Evolutionary conservation across 2,329 filamentous ascomycete species (phyloP).

Genomic region (Phyllosticta citrichinensis): DNA sequence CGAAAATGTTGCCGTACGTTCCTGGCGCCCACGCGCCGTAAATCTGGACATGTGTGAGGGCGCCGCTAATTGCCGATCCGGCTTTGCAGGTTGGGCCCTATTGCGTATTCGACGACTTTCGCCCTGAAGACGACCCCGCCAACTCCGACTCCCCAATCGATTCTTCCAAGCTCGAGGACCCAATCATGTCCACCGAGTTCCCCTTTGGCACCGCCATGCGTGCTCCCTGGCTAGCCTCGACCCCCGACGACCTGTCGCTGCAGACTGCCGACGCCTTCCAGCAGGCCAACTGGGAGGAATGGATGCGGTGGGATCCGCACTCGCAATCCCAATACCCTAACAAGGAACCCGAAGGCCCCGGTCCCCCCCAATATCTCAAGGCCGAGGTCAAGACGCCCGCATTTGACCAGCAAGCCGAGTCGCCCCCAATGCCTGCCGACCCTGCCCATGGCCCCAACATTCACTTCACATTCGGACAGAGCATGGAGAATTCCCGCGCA

Average conservation of each 20-base stretch:
- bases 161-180: constrained; percentile 22
- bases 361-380: constrained; percentile 20
- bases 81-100: constrained; percentile 27
- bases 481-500: constrained; percentile 20
- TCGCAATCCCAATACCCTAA: constrained; percentile 15
- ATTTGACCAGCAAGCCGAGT: constrained; percentile 19
- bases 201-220: constrained; percentile 22
- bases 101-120: constrained; percentile 28
- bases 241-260: constrained; percentile 24
- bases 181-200: constrained; percentile 25
- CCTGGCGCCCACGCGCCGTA: not conserved
- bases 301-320: constrained; percentile 38
- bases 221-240: constrained; percentile 23
- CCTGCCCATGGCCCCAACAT: constrained; percentile 14
- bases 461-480: constrained; percentile 26
- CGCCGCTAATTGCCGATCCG: constrained; percentile 19
- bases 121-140: constrained; percentile 14
- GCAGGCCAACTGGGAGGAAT: constrained; percentile 36
- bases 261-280: constrained; percentile 20
- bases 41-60: not conserved
- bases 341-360: constrained; percentile 16
- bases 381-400: constrained; percentile 18
- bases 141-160: constrained; percentile 4
- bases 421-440: constrained; percentile 14
- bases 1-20: constrained; percentile 30